These are phyloP conservation scores for Rhodotorula sphaerocarpa DNA, from an alignment of 768 basidiomycete species.

Conservation along the genomic window DNA sequence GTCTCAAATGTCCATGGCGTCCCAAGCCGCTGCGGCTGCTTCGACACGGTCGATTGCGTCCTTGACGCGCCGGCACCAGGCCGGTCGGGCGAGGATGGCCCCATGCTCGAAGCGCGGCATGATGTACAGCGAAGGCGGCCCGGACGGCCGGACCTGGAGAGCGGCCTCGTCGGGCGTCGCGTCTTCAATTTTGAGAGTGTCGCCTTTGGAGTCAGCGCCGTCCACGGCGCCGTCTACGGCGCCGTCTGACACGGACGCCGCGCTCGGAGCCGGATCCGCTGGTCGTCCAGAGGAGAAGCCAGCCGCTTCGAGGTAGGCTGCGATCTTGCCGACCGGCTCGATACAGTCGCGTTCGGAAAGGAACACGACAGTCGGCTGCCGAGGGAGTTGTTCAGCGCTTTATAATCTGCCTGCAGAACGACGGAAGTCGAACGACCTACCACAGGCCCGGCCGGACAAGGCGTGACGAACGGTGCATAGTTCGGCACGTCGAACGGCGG, in stretches of 20 bases:
- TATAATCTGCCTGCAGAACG: neutral
- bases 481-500: conserved; percentile 18
- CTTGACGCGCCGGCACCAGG: conserved; percentile 12
- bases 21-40: conserved; percentile 3
- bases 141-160: no score
- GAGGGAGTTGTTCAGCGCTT: neutral
- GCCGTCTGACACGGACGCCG: no score
- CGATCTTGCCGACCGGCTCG: conserved; percentile 14
- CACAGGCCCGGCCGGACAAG: conserved; percentile 9
- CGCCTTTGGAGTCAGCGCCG: no score
- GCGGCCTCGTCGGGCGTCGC: neutral
- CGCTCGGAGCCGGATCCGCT: neutral
- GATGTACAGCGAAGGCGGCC: conserved; percentile 11
- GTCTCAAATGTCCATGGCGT: neutral
- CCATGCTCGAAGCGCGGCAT: conserved; percentile 24
- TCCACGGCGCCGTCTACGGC: no score
- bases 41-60: conserved; percentile 17
- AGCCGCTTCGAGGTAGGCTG: conserved; percentile 2
- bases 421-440: conserved; percentile 3
- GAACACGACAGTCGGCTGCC: conserved; percentile 27
- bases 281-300: conserved; percentile 10
- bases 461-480: conserved; percentile 19
- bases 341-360: conserved; percentile 28
- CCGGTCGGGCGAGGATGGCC: conserved; percentile 1
- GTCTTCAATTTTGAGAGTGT: neutral